Conservation (phyloP, 2,329 filamentous ascomycete genomes). For the Westerdykella sp. region DNA sequence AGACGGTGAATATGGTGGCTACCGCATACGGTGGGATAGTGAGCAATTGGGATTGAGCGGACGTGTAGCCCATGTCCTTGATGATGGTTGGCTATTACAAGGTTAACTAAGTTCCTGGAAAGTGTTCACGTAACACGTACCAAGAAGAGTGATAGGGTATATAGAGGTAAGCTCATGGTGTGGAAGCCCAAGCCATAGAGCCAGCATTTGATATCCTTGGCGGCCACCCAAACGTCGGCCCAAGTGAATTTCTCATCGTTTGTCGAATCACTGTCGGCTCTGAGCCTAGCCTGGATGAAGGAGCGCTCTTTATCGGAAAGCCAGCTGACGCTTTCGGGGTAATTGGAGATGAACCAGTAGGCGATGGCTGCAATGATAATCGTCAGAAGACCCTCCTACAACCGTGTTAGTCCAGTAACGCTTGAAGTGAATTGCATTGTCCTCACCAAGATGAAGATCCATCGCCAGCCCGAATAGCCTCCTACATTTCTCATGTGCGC, state of each 20-base stretch:
- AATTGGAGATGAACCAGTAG: slow-evolving; percentile 61
- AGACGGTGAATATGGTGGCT: slow-evolving; percentile 34
- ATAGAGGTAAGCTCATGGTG: slow-evolving; percentile 56
- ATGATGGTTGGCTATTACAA: slow-evolving; percentile 48
- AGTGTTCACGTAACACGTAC: slow-evolving; percentile 47
- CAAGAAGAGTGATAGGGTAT: slow-evolving; percentile 35
- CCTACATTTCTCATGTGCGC: slow-evolving; percentile 54
- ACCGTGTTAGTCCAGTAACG: slow-evolving; percentile 6
- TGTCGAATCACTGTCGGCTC: slow-evolving; percentile 63
- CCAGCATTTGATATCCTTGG: slow-evolving; percentile 43
- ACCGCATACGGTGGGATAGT: slow-evolving; percentile 42
- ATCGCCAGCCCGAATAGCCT: slow-evolving; percentile 38
- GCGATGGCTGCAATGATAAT: slow-evolving; percentile 28
- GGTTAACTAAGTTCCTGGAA: slow-evolving; percentile 24
- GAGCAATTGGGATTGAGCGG: slow-evolving; percentile 40
- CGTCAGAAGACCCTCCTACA: slow-evolving; percentile 33
- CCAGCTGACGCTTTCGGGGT: slow-evolving; percentile 55
- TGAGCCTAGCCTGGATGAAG: slow-evolving; percentile 57
- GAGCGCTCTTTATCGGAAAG: slow-evolving; percentile 48
- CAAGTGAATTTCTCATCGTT: slow-evolving; percentile 63
- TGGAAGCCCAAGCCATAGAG: slow-evolving; percentile 67
- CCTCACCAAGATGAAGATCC: slow-evolving; percentile 38
- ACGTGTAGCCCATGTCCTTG: slow-evolving; percentile 39
- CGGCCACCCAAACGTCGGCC: slow-evolving; percentile 56
- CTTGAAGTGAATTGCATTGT: neutral